These are phyloP conservation scores for Mycena alexandri DNA, from an alignment of 768 basidiomycete genomes.

Conservation along the genomic window DNA sequence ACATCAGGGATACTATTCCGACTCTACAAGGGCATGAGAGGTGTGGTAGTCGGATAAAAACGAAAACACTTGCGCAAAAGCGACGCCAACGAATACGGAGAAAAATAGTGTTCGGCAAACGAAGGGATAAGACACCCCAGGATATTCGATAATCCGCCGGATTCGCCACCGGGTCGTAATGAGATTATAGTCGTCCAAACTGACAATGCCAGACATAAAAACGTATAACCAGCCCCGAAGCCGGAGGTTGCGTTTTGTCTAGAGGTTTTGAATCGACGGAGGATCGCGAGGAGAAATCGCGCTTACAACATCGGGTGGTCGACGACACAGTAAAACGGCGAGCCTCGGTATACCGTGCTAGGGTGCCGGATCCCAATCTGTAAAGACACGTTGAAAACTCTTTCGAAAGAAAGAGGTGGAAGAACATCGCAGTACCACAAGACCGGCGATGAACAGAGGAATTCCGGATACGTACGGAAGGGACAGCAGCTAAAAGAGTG, in stretches of 20 bases:
- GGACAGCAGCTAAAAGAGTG: conserved; percentile 12
- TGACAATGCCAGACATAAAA: conserved; percentile 14
- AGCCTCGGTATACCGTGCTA: conserved; percentile 22
- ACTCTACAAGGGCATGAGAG: conserved; percentile 1
- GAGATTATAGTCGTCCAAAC: neutral
- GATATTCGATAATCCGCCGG: conserved; percentile 26
- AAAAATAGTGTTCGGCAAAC: conserved; percentile 28
- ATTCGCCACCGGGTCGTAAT: conserved; percentile 32
- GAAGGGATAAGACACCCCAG: conserved; percentile 56
- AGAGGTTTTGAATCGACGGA: neutral
- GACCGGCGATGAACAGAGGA: conserved; percentile 17
- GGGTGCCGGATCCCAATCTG: conserved; percentile 18
- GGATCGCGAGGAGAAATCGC: neutral
- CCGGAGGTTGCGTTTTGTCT: conserved; percentile 25
- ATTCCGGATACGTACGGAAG: conserved; percentile 19
- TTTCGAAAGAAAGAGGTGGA: neutral
- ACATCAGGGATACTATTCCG: conserved; percentile 28
- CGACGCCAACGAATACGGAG: conserved; percentile 26
- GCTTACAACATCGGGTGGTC: conserved; percentile 15
- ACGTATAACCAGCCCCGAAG: conserved; percentile 25
- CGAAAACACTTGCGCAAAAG: conserved; percentile 25
- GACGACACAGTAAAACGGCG: conserved; percentile 31
- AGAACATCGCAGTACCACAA: conserved; percentile 3
- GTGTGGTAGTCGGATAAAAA: neutral
- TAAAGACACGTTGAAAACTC: neutral